Conservation (phyloP, 768 basidiomycete genomes). For the Leccinum rimulosum region DNA sequence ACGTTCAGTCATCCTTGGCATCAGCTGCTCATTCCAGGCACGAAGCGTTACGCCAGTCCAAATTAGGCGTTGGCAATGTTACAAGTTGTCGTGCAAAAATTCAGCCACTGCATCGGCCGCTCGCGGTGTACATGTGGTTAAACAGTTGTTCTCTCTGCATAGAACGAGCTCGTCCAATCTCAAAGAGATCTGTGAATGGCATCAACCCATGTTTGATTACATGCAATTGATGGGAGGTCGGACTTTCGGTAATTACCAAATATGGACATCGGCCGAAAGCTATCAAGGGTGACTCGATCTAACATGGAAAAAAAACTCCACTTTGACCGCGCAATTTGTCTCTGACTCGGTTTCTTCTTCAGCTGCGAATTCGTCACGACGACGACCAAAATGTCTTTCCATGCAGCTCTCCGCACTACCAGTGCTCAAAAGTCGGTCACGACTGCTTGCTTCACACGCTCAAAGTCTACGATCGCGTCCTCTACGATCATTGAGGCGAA, state of each 20-base stretch:
- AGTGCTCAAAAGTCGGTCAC: constrained; percentile 37
- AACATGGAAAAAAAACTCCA: constrained; percentile 6
- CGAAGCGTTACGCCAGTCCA: no score
- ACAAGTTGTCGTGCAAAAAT: not conserved
- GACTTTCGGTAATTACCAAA: constrained; percentile 21
- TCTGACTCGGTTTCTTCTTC: constrained; percentile 4
- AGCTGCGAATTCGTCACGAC: constrained; percentile 13
- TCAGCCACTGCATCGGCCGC: not conserved
- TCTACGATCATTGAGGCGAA: constrained; percentile 74
- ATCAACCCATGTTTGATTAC: not conserved
- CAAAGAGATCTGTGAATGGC: no score
- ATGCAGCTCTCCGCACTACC: constrained; percentile 42
- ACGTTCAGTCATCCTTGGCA: not conserved
- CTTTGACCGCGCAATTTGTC: constrained; percentile 1
- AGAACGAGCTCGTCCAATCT: not conserved
- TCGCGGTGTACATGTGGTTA: no score
- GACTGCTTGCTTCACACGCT: constrained; percentile 40
- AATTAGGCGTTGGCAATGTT: not conserved
- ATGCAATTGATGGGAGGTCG: constrained; percentile 9
- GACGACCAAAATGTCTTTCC: constrained; percentile 39
- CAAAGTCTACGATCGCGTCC: constrained; percentile 48
- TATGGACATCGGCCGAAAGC: constrained; percentile 27
- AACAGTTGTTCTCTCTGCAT: no score
- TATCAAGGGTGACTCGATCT: constrained; percentile 21
- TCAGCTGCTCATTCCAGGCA: not conserved